Base-by-base conservation (phyloP, 2,329 filamentous ascomycete genomes). In the Nothophaeocryptopus gaeumannii region DNA sequence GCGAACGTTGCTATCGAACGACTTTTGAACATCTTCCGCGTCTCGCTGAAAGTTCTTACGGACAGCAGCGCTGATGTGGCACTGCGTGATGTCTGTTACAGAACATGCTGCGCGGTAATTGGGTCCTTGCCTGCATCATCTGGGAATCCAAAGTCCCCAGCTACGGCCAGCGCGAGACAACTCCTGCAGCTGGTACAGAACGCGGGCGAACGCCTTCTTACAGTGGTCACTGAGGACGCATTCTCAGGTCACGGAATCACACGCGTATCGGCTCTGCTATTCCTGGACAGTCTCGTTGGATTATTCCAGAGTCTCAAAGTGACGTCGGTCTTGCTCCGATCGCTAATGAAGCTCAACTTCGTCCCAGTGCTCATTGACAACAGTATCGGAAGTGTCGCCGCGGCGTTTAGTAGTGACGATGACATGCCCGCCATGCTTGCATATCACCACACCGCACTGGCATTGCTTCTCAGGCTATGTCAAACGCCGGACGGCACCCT, bases 221-320 rank as follows among this genome's bases (percentile, higher is more conserved):
- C 92, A 60, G 83, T 89, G 20, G 78, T 96, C 37, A 96, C 91
- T 65, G 93, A 99, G 63, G 93, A 99, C 72, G 91, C 90, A 14
- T 92, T 91, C 67, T 84, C 86, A 51, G 89, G 90, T 34, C 86
- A 92, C 63, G 80, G 87, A 33, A 81, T 79, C 10, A 95, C 89
- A 68, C 88, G 95, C 64, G 84, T 95, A 3, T 86, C 92, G 1
- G 90, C 93, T 9, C 76, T 97, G 37, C 80, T 96, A 33, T 77
- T 97, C n/a, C 77, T 99, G 31, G 84, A 87, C 46, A 81, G 86
- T 1, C 72, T 97, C 11, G 83, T 95, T 30, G 81, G 83, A 37
- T 74, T 96, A 45, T 86, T 86, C 39, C 83, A 82, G 46, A 47
- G 57, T 30, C 78, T 82, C 32, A 86, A 92, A 63, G 78, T 83